phyloP scores from a whole-genome alignment of 1,139 yeast genomes.

The Debaryomyces nepalensis region DNA sequence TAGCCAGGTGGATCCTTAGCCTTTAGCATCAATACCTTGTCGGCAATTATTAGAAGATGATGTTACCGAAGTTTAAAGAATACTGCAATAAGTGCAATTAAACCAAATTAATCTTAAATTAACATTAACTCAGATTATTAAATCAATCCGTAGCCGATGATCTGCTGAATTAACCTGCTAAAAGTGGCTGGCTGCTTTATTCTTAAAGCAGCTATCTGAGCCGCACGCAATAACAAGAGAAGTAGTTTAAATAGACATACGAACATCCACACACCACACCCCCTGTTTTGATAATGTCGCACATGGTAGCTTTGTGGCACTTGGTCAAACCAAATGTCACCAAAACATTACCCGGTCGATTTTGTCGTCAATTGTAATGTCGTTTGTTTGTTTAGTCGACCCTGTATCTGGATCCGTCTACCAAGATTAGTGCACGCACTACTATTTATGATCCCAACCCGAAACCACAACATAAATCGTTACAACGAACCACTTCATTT shows the following conservation, averaged over 20 bases:
- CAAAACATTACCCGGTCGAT: conserved; percentile 1
- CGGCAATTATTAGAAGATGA: too few relatives aligned
- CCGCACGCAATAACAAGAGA: conserved; percentile 7
- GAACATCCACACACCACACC: background rate
- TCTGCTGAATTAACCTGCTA: conserved; percentile 3
- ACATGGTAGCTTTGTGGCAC: background rate
- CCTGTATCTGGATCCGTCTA: conserved; percentile 1
- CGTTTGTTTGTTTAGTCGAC: background rate
- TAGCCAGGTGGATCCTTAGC: too few relatives aligned
- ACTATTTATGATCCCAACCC: conserved; percentile 8
- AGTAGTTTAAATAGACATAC: conserved; percentile 1
- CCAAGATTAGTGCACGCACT: background rate
- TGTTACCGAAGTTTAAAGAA: too few relatives aligned
- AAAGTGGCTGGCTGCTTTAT: conserved; percentile 12
- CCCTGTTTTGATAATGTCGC: background rate
- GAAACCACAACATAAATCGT: conserved; percentile 7
- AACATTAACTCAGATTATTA: too few relatives aligned
- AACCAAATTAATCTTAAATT: too few relatives aligned
- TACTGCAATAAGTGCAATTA: too few relatives aligned
- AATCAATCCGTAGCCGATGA: background rate
- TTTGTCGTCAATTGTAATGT: conserved; percentile 5
- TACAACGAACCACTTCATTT: conserved; percentile 4
- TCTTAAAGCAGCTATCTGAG: conserved; percentile 4
- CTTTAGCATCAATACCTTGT: too few relatives aligned
- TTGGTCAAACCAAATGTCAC: conserved; percentile 1